Percentiles rank a stretch among this genome's conserved stretches.
phyloP scores from a whole-genome alignment of 1,284 basidiomycete genomes.

The Tylopilus orsonianus region DNA sequence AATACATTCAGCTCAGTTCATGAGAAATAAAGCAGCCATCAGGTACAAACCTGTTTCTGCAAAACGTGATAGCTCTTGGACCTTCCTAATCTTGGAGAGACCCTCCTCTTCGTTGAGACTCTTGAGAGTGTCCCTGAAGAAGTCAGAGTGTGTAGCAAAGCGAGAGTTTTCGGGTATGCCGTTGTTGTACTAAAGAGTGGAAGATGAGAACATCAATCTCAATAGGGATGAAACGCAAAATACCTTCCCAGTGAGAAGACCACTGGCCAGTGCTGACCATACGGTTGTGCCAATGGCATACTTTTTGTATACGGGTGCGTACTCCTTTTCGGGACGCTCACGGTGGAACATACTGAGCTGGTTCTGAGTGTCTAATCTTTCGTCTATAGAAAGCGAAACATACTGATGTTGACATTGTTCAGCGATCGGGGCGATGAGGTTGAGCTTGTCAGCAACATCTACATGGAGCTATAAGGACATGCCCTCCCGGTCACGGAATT shows the following conservation, averaged over 20 bases:
- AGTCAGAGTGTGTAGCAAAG: conserved; percentile 50
- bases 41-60: conserved; percentile 40
- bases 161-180: conserved; percentile 56
- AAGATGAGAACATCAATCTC: background rate
- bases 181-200: conserved; percentile 35
- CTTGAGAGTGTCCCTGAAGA: conserved; percentile 44
- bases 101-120: conserved; percentile 39
- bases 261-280: conserved; percentile 62
- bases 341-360: conserved; percentile 43
- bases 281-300: conserved; percentile 49
- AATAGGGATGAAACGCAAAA: background rate
- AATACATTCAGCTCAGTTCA: conserved; percentile 4
- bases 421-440: conserved; percentile 56
- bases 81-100: conserved; percentile 51
- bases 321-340: conserved; percentile 60
- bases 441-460: conserved; percentile 55
- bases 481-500: background rate
- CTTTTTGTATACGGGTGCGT: conserved; percentile 43
- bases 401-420: conserved; percentile 60
- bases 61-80: conserved; percentile 48
- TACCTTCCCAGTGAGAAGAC: conserved; percentile 52
- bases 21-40: background rate
- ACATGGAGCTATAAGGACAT: background rate
- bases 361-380: background rate
- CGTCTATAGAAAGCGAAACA: conserved; percentile 1